These are phyloP conservation scores for Ophiosphaerella herpotricha DNA, from an alignment of 2,329 filamentous ascomycete species.

Conservation along the genomic window DNA sequence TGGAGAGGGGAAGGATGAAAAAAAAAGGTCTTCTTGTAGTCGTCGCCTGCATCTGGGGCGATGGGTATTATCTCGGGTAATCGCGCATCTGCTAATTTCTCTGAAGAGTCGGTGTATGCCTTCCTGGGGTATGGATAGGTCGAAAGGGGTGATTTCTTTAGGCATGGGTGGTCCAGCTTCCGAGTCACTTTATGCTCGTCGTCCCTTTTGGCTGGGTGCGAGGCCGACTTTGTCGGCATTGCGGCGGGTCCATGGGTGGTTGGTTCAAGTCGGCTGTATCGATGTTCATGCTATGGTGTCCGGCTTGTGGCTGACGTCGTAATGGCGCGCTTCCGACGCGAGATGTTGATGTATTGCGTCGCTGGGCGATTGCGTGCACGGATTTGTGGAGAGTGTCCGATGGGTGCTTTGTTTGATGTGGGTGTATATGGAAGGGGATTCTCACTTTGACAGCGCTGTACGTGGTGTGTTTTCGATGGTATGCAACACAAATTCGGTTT, in stretches of 20 bases:
- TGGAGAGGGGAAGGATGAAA: neutral
- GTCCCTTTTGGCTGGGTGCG: neutral
- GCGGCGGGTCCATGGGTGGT: too few species aligned
- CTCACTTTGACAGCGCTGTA: too few species aligned
- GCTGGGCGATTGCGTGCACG: neutral
- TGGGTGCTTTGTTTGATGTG: too few species aligned
- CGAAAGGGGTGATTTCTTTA: constrained; percentile 38
- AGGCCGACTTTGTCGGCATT: neutral
- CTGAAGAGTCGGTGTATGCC: constrained; percentile 48
- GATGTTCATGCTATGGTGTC: neutral
- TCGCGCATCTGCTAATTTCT: constrained; percentile 44
- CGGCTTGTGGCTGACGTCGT: neutral
- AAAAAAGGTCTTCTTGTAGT: constrained; percentile 32
- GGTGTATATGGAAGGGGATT: too few species aligned
- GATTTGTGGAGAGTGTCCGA: neutral
- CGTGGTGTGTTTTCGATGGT: too few species aligned
- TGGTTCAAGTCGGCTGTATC: neutral
- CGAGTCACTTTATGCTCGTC: constrained; percentile 2
- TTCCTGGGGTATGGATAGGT: constrained; percentile 38
- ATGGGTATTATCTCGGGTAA: constrained; percentile 38
- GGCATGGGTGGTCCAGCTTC: too few species aligned
- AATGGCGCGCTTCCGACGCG: neutral
- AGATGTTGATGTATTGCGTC: constrained; percentile 2
- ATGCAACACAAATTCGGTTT: too few species aligned
- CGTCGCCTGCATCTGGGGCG: constrained; percentile 41